Evolutionary conservation across 441 rosid genomes (phyloP), one percentile per base, ranked within the genome.

Genomic region (Brassica balearica): DNA sequence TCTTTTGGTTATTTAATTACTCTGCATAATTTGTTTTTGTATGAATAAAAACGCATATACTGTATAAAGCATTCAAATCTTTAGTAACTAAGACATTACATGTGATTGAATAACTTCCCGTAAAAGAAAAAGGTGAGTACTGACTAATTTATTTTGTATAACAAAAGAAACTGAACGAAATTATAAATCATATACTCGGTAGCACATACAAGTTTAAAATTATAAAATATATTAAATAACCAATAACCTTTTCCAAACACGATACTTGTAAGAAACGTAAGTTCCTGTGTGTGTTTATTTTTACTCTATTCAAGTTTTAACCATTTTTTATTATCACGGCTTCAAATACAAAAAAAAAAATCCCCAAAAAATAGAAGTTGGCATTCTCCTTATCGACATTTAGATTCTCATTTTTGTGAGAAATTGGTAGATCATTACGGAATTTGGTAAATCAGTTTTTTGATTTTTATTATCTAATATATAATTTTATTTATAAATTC

Each of bases 361-460:
- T 15, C 3, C 11, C n/a, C 48, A 36, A 8, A 32, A 34, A 63
- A 63, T 29, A 64, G 19, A 14, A 8, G 23, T 8, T 15, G 1
- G 22, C 17, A 17, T 43, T 27, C 34, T 46, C 29, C 2, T 38
- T 53, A 7, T 66, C 68, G 19, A 43, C 11, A 46, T 9, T 22
- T 69, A n/a, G 3, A 48, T 11, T 51, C 25, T 70, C 34, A 10
- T 23, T 51, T 27, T 20, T 29, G 77, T 5, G 63, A 5, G 29
- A 71, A 77, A 65, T 58, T 58, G 14, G 59, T 77, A 56, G 27
- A 38, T 32, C 19, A 65, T 59, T 27, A 78, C 32, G 10, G 22
- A 60, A 32, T n/a, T 12, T 32, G 41, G 41, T 48, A 10, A 29
- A 72, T 66, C 20, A 59, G 8, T 51, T 73, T 25, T 8, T 23